phyloP scores from a whole-genome alignment of 192 early-diverging fungal genomes.

The Backusella circina region DNA sequence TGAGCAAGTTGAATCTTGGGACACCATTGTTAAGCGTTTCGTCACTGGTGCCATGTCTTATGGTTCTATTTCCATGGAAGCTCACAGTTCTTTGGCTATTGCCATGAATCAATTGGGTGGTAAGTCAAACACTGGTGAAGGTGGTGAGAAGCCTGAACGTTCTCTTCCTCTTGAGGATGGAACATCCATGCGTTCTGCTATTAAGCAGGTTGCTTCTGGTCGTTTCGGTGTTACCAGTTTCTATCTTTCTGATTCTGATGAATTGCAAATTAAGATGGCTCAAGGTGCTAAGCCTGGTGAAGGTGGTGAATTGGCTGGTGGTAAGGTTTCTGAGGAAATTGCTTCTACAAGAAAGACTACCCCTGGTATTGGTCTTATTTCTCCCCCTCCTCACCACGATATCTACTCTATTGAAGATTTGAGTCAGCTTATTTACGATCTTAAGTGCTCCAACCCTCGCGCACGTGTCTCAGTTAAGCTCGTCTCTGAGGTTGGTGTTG shows the following conservation, averaged over 20 bases:
- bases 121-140: conserved; percentile 98
- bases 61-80: conserved; percentile 93
- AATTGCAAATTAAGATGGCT: conserved; percentile 99
- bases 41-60: conserved; percentile 99
- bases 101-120: conserved; percentile 97
- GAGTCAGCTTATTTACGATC: conserved; percentile 97
- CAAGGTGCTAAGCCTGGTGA: conserved; percentile 99
- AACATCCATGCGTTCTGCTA: conserved; percentile 83
- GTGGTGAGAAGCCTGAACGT: conserved; percentile 91
- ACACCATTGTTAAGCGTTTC: conserved; percentile 92
- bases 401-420: conserved; percentile 99
- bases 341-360: conserved; percentile 91
- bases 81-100: conserved; percentile 86
- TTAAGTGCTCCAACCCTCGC: conserved; percentile 88
- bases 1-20: conserved; percentile 98
- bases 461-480: conserved; percentile 97
- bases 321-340: conserved; percentile 73
- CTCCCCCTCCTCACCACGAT: conserved; percentile 98
- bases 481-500: conserved; percentile 96
- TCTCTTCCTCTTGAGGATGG: conserved; percentile 72
- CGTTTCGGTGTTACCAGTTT: conserved; percentile 96
- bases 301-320: conserved; percentile 74
- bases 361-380: conserved; percentile 93
- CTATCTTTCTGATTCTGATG: conserved; percentile 93
- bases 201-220: conserved; percentile 98